A percentile compares a stretch with the other conserved stretches of the same genome.
Evolutionary conservation across 768 basidiomycete species (phyloP).

Genomic region (Udeniomyces megalosporus): DNA sequence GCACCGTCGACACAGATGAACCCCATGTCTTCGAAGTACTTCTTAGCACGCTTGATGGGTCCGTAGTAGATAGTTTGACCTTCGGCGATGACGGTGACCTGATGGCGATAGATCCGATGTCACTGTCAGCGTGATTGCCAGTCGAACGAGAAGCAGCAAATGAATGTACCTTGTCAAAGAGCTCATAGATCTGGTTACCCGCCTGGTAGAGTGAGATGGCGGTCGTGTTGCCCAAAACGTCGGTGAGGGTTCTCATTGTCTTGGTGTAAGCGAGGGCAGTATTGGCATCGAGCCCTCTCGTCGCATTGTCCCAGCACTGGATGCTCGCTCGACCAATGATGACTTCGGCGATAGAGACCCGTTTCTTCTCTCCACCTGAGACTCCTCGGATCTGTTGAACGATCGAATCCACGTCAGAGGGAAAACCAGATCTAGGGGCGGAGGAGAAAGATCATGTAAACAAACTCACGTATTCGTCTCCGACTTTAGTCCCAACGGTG

Average conservation of each 20-base stretch:
- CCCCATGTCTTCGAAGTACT: constrained; percentile 23
- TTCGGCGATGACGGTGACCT: constrained; percentile 18
- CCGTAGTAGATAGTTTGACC: constrained; percentile 18
- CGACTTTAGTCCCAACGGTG: constrained; percentile 16
- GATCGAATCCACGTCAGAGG: too few species aligned
- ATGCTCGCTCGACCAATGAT: constrained; percentile 47
- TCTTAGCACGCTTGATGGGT: constrained; percentile 4
- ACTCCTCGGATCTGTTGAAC: too few species aligned
- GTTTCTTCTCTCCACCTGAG: constrained; percentile 61
- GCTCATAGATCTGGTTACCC: constrained; percentile 19
- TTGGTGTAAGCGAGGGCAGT: constrained; percentile 24
- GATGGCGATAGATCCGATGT: too few species aligned
- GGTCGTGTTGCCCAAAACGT: constrained; percentile 21
- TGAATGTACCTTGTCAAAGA: constrained; percentile 18
- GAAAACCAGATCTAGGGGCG: too few species aligned
- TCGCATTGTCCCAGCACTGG: constrained; percentile 47
- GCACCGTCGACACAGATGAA: constrained; percentile 23
- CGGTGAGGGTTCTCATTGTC: constrained; percentile 20
- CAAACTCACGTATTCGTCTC: constrained; percentile 16
- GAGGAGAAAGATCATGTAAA: too few species aligned
- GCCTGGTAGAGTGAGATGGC: constrained; percentile 24
- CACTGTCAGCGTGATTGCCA: too few species aligned
- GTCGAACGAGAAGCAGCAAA: too few species aligned
- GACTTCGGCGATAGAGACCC: constrained; percentile 73
- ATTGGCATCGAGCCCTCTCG: constrained; percentile 26